Evolutionary conservation across 495 filamentous ascomycete genomes (phyloP).

Genomic region (Penicillium crystallinum): DNA sequence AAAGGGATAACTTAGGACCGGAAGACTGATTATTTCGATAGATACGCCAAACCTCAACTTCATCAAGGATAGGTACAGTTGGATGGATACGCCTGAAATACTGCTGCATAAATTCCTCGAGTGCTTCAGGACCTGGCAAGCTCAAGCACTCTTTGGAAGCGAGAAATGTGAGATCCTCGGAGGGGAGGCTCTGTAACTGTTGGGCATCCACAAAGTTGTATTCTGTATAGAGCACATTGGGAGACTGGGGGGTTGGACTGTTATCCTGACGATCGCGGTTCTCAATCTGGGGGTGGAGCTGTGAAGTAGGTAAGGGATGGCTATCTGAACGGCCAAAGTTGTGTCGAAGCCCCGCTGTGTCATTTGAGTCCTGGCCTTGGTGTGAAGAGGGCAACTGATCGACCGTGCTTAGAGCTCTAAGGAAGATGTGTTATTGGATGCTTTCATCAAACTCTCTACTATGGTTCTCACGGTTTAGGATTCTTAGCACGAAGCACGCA

Average conservation of each 20-base stretch:
- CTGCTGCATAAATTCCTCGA: conserved; percentile 41
- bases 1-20: conserved; percentile 33
- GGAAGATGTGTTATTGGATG: neutral
- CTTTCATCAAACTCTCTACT: neutral
- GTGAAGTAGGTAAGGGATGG: neutral
- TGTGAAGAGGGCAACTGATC: neutral
- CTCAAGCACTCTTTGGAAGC: conserved; percentile 38
- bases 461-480: conserved; percentile 27
- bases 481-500: conserved; percentile 30
- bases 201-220: conserved; percentile 36
- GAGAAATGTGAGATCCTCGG: conserved; percentile 41
- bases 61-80: conserved; percentile 41
- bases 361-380: neutral
- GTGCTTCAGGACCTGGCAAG: conserved; percentile 31
- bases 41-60: conserved; percentile 44
- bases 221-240: conserved; percentile 10
- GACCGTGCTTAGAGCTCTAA: neutral
- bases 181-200: conserved; percentile 31
- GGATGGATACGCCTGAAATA: conserved; percentile 49
- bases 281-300: neutral
- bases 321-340: neutral
- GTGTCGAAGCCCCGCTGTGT: neutral
- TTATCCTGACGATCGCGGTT: neutral
- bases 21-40: conserved; percentile 15
- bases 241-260: neutral